Percentiles rank a stretch among this genome's conserved stretches.
phyloP scores from a whole-genome alignment of 805 yeast genomes.

The Saccharomycopsis sp. region DNA sequence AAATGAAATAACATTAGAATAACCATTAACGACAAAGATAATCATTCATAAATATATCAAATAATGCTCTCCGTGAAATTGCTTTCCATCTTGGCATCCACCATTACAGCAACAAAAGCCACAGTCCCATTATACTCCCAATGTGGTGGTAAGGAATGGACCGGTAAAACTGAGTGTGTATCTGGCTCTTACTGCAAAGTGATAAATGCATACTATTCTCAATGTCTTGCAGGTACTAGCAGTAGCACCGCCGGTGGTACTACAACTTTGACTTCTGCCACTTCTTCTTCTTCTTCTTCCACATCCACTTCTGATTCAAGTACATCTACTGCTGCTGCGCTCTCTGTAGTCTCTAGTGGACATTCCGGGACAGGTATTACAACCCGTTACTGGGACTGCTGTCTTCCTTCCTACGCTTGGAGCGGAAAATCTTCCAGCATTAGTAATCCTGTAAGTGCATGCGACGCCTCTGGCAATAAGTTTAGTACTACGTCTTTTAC shows the following conservation, averaged over 20 bases:
- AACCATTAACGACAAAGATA: not conserved
- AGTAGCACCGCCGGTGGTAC: not conserved
- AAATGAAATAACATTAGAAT: not conserved
- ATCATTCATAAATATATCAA: no score
- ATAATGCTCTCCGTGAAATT: not conserved
- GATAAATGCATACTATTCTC: constrained; percentile 1
- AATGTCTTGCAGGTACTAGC: not conserved
- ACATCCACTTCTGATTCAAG: constrained; percentile 25
- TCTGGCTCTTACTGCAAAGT: not conserved
- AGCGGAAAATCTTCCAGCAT: constrained; percentile 5
- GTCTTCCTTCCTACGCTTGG: constrained; percentile 16
- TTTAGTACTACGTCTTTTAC: not conserved
- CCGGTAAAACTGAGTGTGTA: constrained; percentile 1
- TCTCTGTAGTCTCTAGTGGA: constrained; percentile 2
- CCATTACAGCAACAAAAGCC: not conserved
- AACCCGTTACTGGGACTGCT: constrained; percentile 17
- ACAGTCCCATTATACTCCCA: constrained; percentile 2
- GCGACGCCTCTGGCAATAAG: constrained; percentile 12
- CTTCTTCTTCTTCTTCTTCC: constrained; percentile 22
- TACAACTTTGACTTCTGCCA: constrained; percentile 3
- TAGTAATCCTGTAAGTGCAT: constrained; percentile 5
- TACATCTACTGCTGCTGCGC: constrained; percentile 16
- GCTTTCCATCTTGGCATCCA: not conserved
- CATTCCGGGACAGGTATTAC: constrained; percentile 13
- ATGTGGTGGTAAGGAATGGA: constrained; percentile 5